Base-by-base conservation (phyloP, 2,329 filamentous ascomycete genomes). In the Aaosphaeria arxii region DNA sequence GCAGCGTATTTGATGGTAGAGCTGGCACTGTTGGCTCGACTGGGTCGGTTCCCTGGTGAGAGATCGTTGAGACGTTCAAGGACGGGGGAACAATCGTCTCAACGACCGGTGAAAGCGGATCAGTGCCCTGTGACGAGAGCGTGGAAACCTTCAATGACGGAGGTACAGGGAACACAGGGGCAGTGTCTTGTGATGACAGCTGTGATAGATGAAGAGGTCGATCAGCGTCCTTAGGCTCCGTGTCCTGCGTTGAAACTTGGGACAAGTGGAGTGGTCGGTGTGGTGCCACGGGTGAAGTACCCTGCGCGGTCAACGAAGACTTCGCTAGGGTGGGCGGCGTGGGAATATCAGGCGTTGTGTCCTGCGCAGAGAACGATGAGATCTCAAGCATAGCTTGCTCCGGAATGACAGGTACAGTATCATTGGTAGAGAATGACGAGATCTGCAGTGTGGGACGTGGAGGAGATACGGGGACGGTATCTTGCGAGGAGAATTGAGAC, bases 71-170 rank as follows among this genome's bases (percentile, higher is more conserved):
- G 5, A 62, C 39, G 35, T 55, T 48, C 13, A 66, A 48, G 45
- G 68, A 60, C 32, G 61, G 58, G 6, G 53, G 38, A 11, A 64
- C 44, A 6, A 42, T 56, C 59, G 64, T 64, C 42, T 69, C 62
- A 5, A 58, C 50, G 9, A 59, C 49, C 11, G 71, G 57, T n/a
- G 51, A 53, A 11, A 58, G 40, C 39, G 61, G 71, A 43, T 30
- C 31, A 11, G 41, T 43, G 9, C 41, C 30, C 11, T 43, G 41
- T 24, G 41, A 9, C 7, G 41, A 43, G 9, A 43, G 6, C 11
- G 24, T 9, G 6, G 47, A 49, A 5, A 49, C n/a, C n/a, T 39
- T 30, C 7, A 49, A 28, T 29, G 39, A 11, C 30, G 43, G 43
- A 7, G n/a, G 11, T 9, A 24, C 24, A 7, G 29, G 9, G 9